Base-by-base conservation (phyloP, 2,329 filamentous ascomycete genomes). In the Capronia coronata region DNA sequence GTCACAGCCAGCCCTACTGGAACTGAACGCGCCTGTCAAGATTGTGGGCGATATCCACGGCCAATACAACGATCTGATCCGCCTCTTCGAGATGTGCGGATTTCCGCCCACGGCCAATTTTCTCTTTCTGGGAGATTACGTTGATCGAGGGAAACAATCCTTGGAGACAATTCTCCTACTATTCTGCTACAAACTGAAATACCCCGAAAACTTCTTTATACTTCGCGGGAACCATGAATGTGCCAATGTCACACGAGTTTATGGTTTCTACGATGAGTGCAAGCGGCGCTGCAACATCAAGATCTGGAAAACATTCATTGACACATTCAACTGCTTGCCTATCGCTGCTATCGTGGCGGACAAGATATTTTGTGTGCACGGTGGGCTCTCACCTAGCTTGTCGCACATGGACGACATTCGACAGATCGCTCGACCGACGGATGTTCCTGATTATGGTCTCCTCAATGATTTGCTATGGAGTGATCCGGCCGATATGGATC, bases 331-430 rank as follows among this genome's bases (percentile, higher is more conserved):
- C 68, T 90, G 85, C 35, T 77, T 97, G 38, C 91, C 91, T 0
- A 96, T 97, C 63, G 91, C 91, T 37, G 82, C 91, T n/a, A 96
- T 95, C 62, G 90, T 97, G 30, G 91, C 90, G 2, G 88, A 87
- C 59, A 97, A 97, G 73, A 97, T 97, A 50, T 97, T 96, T 67
- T 96, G 90, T 63, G 91, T 97, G 13, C 93, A 98, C 63, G 93
- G 93, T 43, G 93, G 93, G 11, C 75, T 98, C 18, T 96, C 90
- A 10, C 93, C 93, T 1, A 90, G 87, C 41, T 76, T 98, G 43
- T 84, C 85, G 48, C 90, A 97, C 63, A 98, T 98, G 93, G 93
- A 97, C 62, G 91, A 98, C 66, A 98, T 98, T 61, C 84, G 93
- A 59, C 86, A 94, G 65, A 97, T 98, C 68, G 87, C 87, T 43